Evolutionary conservation across 176 grass and related monocot genomes (phyloP), one percentile per base, ranked within the genome.

Genomic region (Avena insularis): DNA sequence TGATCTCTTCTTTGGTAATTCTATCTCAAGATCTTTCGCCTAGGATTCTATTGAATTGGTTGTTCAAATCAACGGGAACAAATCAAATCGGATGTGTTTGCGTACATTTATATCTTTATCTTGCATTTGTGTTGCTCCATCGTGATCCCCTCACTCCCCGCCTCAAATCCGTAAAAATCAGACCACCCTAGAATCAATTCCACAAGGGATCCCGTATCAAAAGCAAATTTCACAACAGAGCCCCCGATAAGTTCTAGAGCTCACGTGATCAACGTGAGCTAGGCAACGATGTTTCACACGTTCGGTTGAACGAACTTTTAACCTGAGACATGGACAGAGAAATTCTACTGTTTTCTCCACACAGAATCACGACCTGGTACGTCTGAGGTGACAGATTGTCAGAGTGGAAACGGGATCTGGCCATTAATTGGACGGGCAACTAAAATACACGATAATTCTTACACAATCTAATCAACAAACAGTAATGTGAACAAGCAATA

Each of bases 401-500:
- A 23, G 35, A 81, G 11, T 3, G 17, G 45, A 53, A 5, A 69
- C 9, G 14, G 5, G 40, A 56, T 48, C 38, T 62, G 12, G 12
- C 5, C 45, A 79, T 66, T 54, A 14, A 74, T 67, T 59, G 74
- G 21, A 84, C 14, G 46, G 21, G 33, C 36, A 53, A 51, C 64
- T 16, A 69, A 56, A 70, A 33, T 88, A 63, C 76, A 80, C 31
- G 4, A 46, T 4, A 59, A 54, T 69, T 85, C 31, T 45, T 33
- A 48, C 69, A 80, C 75, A 77, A 46, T 54, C 82, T 71, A 91
- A 85, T 86, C 71, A 36, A 35, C 35, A 10, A 88, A 29, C 77
- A 82, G 86, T 78, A 15, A 82, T 85, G 78, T 63, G 62, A 47
- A 78, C 88, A 78, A 46, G 62, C 20, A 50, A 80, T 55, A 82